phyloP scores from a whole-genome alignment of 805 yeast genomes.

The Candida michaelii region DNA sequence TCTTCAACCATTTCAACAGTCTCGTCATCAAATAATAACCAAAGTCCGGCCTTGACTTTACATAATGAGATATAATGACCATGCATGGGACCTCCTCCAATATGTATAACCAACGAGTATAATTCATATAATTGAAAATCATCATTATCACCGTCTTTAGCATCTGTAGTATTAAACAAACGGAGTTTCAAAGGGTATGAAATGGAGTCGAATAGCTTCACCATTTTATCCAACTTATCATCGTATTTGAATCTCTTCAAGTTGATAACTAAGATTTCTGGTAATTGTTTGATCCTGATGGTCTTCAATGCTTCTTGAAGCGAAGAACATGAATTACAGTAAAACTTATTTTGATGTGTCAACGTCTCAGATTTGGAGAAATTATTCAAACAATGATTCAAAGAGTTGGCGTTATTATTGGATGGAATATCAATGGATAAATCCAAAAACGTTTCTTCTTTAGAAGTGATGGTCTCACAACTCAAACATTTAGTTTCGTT shows the following conservation, averaged over 20 bases:
- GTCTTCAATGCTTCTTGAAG: slow-evolving; percentile 93
- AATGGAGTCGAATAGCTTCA: slow-evolving; percentile 83
- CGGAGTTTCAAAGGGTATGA: slow-evolving; percentile 74
- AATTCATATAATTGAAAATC: slow-evolving; percentile 63
- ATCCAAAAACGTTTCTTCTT: slow-evolving; percentile 86
- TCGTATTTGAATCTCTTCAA: slow-evolving; percentile 90
- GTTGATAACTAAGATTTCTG: slow-evolving; percentile 78
- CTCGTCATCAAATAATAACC: slow-evolving; percentile 95
- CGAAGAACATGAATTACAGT: slow-evolving; percentile 87
- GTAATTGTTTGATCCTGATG: slow-evolving; percentile 74
- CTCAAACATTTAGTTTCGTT: slow-evolving; percentile 87
- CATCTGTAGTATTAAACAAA: slow-evolving; percentile 62
- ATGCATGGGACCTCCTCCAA: slow-evolving; percentile 97
- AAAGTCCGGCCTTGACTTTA: slow-evolving; percentile 73
- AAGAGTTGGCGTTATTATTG: slow-evolving; percentile 54
- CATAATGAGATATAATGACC: slow-evolving; percentile 93
- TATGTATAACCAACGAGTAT: slow-evolving; percentile 84
- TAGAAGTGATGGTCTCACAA: slow-evolving; percentile 78
- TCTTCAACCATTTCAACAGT: slow-evolving; percentile 88
- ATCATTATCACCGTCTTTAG: slow-evolving; percentile 27
- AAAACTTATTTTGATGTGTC: slow-evolving; percentile 84
- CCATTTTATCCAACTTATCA: slow-evolving; percentile 76
- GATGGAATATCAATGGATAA: slow-evolving; percentile 80
- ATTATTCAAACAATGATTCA: slow-evolving; percentile 75
- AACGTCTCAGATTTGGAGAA: slow-evolving; percentile 85